Conservation (phyloP, 345 rosid genomes). For the Arabis alpina region DNA sequence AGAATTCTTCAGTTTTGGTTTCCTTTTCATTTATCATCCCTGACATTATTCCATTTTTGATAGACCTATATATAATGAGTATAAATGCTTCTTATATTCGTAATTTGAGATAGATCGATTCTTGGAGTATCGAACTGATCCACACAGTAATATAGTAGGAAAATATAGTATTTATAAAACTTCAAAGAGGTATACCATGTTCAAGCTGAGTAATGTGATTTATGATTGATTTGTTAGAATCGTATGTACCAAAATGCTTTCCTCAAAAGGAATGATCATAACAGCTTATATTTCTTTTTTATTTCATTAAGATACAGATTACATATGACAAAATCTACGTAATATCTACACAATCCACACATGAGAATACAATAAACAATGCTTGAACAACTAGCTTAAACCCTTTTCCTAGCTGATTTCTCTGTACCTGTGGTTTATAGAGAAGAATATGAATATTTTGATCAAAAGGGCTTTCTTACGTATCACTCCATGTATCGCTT, state of each 20-base stretch:
- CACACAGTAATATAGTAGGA: constrained; percentile 7
- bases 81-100: constrained; percentile 30
- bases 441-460: background rate
- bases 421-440: background rate
- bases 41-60: constrained; percentile 49
- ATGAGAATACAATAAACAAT: constrained; percentile 18
- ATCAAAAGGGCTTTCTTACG: constrained; percentile 13
- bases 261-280: constrained; percentile 8
- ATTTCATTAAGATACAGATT: constrained; percentile 26
- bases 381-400: constrained; percentile 25
- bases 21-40: constrained; percentile 42
- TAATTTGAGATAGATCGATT: constrained; percentile 9
- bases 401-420: background rate
- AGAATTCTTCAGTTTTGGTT: constrained; percentile 68
- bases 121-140: constrained; percentile 5
- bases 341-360: constrained; percentile 28
- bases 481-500: constrained; percentile 80
- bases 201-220: no score
- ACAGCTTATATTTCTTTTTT: background rate
- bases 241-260: background rate
- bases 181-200: no score
- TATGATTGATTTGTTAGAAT: background rate
- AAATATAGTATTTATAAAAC: no score
- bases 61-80: constrained; percentile 37
- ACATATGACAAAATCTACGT: constrained; percentile 24